These are phyloP conservation scores for Penicillium vulpinum DNA, from an alignment of 2,329 filamentous ascomycete genomes.

Conservation along the genomic window DNA sequence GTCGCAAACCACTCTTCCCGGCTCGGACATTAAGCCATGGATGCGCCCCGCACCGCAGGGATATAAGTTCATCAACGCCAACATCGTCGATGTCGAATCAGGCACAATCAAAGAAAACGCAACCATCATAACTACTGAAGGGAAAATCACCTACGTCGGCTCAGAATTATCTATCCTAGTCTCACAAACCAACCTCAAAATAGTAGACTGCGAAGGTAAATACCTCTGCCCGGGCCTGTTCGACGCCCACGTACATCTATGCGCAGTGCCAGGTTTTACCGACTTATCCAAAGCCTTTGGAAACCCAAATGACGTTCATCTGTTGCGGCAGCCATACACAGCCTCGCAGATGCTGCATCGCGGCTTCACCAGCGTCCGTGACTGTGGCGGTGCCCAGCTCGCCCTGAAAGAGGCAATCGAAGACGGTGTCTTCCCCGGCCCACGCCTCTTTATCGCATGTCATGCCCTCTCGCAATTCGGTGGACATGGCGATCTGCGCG, in stretches of 20 bases:
- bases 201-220: constrained; percentile 19
- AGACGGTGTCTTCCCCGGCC: constrained; percentile 57
- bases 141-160: constrained; percentile 21
- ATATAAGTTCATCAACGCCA: constrained; percentile 26
- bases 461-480: constrained; percentile 59
- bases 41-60: constrained; percentile 14
- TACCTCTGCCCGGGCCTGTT: constrained; percentile 30
- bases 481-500: constrained; percentile 55
- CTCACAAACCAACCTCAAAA: constrained; percentile 4
- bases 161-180: constrained; percentile 10
- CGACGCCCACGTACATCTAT: constrained; percentile 30
- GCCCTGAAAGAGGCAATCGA: constrained; percentile 51
- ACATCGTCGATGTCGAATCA: constrained; percentile 23
- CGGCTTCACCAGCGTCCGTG: constrained; percentile 61
- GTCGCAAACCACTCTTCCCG: constrained; percentile 10
- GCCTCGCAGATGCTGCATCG: constrained; percentile 53
- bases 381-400: constrained; percentile 58
- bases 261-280: constrained; percentile 26
- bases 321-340: constrained; percentile 26
- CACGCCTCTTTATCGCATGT: constrained; percentile 56
- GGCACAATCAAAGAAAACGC: constrained; percentile 19
- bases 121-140: constrained; percentile 17
- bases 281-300: constrained; percentile 24
- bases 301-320: constrained; percentile 22
- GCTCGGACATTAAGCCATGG: constrained; percentile 28